phyloP scores from a whole-genome alignment of 768 basidiomycete species.

The Lactarius deliciosus region DNA sequence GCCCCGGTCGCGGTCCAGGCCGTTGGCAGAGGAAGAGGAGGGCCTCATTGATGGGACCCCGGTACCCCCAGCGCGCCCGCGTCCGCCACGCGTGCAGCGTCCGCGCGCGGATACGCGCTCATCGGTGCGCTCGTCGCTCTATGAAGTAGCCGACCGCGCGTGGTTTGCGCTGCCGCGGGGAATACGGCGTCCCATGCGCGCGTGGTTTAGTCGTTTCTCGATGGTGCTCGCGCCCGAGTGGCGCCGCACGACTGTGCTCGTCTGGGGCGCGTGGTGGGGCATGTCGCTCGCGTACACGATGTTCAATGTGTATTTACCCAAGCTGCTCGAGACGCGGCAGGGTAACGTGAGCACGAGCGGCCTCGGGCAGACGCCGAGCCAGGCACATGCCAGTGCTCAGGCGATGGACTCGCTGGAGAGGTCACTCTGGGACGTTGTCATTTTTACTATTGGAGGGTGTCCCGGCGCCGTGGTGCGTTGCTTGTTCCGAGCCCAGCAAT shows the following conservation, averaged over 20 bases:
- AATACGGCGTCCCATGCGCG: slow-evolving; percentile 57
- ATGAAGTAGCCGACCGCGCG: slow-evolving; percentile 43
- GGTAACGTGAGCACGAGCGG: slow-evolving; percentile 18
- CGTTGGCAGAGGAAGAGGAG: slow-evolving; percentile 5
- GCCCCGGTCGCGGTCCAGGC: not conserved
- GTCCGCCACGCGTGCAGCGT: not conserved
- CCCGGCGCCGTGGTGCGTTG: slow-evolving; percentile 75
- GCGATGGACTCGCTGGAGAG: slow-evolving; percentile 51
- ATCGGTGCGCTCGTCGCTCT: slow-evolving; percentile 44
- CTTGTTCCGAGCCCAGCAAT: not conserved
- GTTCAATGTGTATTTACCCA: slow-evolving; percentile 92
- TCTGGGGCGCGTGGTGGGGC: slow-evolving; percentile 75
- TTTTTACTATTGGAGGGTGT: slow-evolving; percentile 81
- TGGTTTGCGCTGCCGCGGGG: slow-evolving; percentile 51
- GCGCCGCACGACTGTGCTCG: slow-evolving; percentile 70
- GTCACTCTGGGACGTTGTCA: slow-evolving; percentile 81
- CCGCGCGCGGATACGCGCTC: slow-evolving; percentile 13
- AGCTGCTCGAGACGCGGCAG: slow-evolving; percentile 67
- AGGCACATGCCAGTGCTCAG: slow-evolving; percentile 20
- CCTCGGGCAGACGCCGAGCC: slow-evolving; percentile 16
- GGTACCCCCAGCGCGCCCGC: slow-evolving; percentile 20
- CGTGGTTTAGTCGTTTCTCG: slow-evolving; percentile 65
- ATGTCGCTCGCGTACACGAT: slow-evolving; percentile 85
- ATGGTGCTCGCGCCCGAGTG: slow-evolving; percentile 77
- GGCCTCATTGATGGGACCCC: not conserved